Conservation (phyloP, 192 early-diverging fungal species). For the Entomortierella beljakovae region DNA sequence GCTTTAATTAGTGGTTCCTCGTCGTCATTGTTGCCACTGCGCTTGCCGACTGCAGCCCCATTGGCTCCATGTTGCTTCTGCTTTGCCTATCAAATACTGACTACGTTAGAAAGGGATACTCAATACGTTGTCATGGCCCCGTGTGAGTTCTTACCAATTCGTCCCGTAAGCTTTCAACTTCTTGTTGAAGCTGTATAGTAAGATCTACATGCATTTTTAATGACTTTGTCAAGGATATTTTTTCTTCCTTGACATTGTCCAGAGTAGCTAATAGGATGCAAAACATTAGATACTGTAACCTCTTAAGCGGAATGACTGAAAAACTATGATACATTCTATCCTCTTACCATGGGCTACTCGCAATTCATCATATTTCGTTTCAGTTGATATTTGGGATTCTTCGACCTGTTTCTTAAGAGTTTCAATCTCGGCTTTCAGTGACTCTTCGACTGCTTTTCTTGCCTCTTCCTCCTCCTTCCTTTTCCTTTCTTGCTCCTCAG, state of each 20-base stretch:
- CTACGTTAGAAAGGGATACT: not conserved
- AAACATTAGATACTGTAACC: not conserved
- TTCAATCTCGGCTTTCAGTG: conserved; percentile 29
- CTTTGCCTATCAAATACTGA: conserved; percentile 6
- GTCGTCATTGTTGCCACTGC: not conserved
- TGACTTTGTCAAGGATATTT: conserved; percentile 29
- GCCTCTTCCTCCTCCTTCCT: conserved; percentile 34
- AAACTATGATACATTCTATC: no score
- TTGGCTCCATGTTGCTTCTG: conserved; percentile 5
- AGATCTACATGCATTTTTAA: conserved; percentile 44
- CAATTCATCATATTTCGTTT: conserved; percentile 30
- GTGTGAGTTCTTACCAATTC: conserved; percentile 12
- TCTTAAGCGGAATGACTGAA: not conserved
- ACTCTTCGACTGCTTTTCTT: conserved; percentile 33
- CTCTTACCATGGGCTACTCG: conserved; percentile 55
- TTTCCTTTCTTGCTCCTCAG: conserved; percentile 21
- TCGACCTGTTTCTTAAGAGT: conserved; percentile 22
- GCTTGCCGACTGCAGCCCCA: not conserved
- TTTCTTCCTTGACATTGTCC: conserved; percentile 37
- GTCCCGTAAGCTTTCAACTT: conserved; percentile 20
- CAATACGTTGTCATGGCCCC: no score
- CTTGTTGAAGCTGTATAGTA: conserved; percentile 45
- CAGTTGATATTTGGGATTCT: not conserved
- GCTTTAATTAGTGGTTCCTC: conserved; percentile 10
- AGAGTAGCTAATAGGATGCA: conserved; percentile 15